These are phyloP conservation scores for Ceratocystis diversiconidia DNA, from an alignment of 2,329 filamentous ascomycete species.

Conservation along the genomic window DNA sequence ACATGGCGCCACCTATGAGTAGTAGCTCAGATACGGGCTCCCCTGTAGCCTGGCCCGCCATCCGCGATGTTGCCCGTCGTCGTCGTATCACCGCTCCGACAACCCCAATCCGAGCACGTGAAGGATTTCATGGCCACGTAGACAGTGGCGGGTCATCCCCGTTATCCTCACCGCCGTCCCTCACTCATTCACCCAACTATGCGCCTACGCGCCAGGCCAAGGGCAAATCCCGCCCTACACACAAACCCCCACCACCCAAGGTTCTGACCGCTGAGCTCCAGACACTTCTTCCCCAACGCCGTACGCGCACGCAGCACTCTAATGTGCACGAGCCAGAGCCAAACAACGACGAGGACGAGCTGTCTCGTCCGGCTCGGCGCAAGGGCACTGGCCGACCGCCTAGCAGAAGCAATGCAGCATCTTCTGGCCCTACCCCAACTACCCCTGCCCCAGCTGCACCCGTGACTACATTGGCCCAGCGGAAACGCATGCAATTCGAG, in stretches of 20 bases:
- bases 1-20: conserved; percentile 42
- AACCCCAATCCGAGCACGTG: conserved; percentile 26
- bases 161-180: conserved; percentile 48
- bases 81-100: conserved; percentile 28
- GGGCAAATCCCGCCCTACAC: conserved; percentile 24
- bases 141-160: conserved; percentile 33
- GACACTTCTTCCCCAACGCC: conserved; percentile 39
- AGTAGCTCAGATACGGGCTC: conserved; percentile 32
- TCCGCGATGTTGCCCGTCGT: conserved; percentile 36
- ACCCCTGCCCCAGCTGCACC: conserved; percentile 22
- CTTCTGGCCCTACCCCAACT: conserved; percentile 17
- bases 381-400: conserved; percentile 26
- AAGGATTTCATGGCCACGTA: neutral
- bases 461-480: conserved; percentile 16
- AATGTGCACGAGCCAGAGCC: conserved; percentile 24
- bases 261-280: conserved; percentile 42
- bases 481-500: conserved; percentile 20
- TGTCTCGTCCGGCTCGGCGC: conserved; percentile 27
- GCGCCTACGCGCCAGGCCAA: conserved; percentile 23
- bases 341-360: conserved; percentile 43
- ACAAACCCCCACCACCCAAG: conserved; percentile 31
- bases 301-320: conserved; percentile 28
- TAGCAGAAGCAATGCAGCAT: conserved; percentile 23
- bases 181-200: conserved; percentile 52
- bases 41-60: conserved; percentile 36